These are phyloP conservation scores for Wickerhamomyces sp. DNA, from an alignment of 1,139 yeast species.

Conservation along the genomic window DNA sequence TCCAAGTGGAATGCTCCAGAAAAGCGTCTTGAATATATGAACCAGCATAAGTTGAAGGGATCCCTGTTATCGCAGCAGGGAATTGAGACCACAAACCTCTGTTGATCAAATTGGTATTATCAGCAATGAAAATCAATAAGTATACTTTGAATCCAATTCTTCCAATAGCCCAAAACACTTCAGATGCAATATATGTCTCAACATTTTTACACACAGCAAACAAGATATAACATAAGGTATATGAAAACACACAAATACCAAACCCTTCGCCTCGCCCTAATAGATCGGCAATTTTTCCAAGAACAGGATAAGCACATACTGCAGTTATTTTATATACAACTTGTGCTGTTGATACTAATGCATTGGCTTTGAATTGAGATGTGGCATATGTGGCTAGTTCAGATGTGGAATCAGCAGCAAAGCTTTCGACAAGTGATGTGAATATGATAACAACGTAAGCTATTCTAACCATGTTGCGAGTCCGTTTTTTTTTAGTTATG, in stretches of 20 bases:
- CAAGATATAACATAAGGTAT: conserved; percentile 30
- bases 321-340: conserved; percentile 36
- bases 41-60: conserved; percentile 25
- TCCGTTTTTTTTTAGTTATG: conserved; percentile 15
- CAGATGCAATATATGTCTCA: conserved; percentile 29
- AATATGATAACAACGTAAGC: conserved; percentile 24
- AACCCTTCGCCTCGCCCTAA: conserved; percentile 39
- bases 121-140: conserved; percentile 36
- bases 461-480: conserved; percentile 18
- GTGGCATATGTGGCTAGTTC: conserved; percentile 32
- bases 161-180: conserved; percentile 33
- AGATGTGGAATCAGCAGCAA: conserved; percentile 25
- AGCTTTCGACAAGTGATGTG: conserved; percentile 26
- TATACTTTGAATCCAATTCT: conserved; percentile 33
- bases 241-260: conserved; percentile 26
- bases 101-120: conserved; percentile 33
- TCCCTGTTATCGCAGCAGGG: conserved; percentile 27
- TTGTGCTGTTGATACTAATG: conserved; percentile 35
- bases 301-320: conserved; percentile 36
- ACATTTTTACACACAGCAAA: conserved; percentile 30
- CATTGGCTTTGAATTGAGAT: conserved; percentile 33
- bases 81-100: conserved; percentile 34
- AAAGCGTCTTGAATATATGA: conserved; percentile 23
- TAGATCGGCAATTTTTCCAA: conserved; percentile 36
- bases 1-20: conserved; percentile 27